Evolutionary conservation across 1,139 yeast genomes (phyloP), one percentile per base, ranked within the genome.

Genomic region (Taphrina pruni): DNA sequence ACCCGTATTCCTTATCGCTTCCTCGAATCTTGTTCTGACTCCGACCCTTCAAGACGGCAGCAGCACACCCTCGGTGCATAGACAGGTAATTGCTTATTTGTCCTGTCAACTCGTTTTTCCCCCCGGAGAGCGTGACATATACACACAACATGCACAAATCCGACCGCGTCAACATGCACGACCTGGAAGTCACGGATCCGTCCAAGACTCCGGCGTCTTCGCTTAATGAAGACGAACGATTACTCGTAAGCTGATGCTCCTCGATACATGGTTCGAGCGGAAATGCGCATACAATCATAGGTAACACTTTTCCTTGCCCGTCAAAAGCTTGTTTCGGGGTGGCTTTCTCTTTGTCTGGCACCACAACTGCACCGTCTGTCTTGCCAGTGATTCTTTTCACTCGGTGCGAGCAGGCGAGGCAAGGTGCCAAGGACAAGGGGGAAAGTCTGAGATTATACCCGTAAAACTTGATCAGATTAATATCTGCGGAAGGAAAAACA

Each of bases 401-500:
- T 26, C 32, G 32, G 2, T 26, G 32, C 32, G 32, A 26, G 32
- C 32, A 26, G 32, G 32, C 2, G 32, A 26, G 4, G 32, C 32
- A 26, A 26, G 32, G 32, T 26, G 32, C 32, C 32, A 26, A 26
- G 32, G 32, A 11, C 7, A 36, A 7, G 36, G 50, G 12, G n/a
- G 41, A 52, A 52, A 56, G 65, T 20, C 69, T 66, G 69, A 66
- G 69, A 66, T 58, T 36, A 66, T 51, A 66, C 69, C 69, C 64
- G 60, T 46, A 45, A 54, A 65, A 66, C 69, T 66, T 66, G 69
- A 66, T 66, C 69, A 54, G 65, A 64, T 43, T 60, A 36, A 54
- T 66, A 66, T 64, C 65, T 54, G 69, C 69, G 69, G 60, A 66
- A 66, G 69, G 69, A 62, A 60, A 51, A 69, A 58, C 60, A 52